Percentiles rank a stretch among this genome's conserved stretches.
phyloP scores from a whole-genome alignment of 768 basidiomycete species.

The Cubamyces lactineus region DNA sequence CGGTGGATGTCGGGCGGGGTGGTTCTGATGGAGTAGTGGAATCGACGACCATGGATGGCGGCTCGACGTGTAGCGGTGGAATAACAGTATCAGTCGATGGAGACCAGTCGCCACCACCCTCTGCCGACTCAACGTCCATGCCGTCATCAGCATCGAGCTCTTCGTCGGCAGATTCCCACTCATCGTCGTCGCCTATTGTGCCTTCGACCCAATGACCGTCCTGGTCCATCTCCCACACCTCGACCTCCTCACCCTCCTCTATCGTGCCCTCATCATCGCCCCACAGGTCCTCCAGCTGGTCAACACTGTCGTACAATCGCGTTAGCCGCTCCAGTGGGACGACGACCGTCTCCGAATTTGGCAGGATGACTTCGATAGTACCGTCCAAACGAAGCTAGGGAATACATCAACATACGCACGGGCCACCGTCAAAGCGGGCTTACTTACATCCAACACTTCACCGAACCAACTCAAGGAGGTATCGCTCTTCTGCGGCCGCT shows the following conservation, averaged over 20 bases:
- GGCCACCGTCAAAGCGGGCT: neutral
- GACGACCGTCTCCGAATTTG: conserved; percentile 50
- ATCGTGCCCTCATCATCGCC: conserved; percentile 45
- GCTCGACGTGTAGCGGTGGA: conserved; percentile 5
- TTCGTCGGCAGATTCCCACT: conserved; percentile 39
- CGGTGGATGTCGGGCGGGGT: conserved; percentile 1
- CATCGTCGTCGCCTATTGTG: conserved; percentile 31
- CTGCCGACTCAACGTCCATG: conserved; percentile 43
- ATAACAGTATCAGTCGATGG: conserved; percentile 28
- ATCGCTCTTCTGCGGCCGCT: conserved; percentile 45
- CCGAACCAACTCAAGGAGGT: conserved; percentile 76
- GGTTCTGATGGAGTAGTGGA: conserved; percentile 7
- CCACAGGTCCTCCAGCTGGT: conserved; percentile 75
- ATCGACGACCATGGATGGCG: conserved; percentile 8
- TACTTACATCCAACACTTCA: conserved; percentile 74
- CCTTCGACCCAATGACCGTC: conserved; percentile 39
- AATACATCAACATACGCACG: conserved; percentile 7
- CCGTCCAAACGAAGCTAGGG: conserved; percentile 74
- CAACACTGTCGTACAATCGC: conserved; percentile 78
- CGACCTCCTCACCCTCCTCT: conserved; percentile 47
- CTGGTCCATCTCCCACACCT: conserved; percentile 46
- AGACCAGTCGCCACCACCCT: conserved; percentile 29
- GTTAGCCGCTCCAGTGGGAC: conserved; percentile 74
- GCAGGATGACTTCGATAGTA: conserved; percentile 70
- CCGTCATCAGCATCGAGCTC: conserved; percentile 40